Evolutionary conservation across 2,329 filamentous ascomycete species (phyloP), one percentile per base, ranked within the genome.

Genomic region (Rhynchosporium agropyri): DNA sequence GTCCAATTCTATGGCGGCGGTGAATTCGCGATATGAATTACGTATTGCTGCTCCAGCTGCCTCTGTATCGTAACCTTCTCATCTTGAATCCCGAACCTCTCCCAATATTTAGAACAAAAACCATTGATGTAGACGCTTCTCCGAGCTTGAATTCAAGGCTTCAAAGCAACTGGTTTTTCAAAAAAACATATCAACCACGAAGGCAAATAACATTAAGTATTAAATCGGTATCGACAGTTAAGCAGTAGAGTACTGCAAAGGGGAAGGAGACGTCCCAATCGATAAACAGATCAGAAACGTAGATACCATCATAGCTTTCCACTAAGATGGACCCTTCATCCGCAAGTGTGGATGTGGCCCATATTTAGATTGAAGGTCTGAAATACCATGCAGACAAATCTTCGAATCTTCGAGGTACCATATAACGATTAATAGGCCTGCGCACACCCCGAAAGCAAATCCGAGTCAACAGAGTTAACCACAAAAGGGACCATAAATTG

Each of bases 1-100:
- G 38, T 68, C 68, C 9, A 69, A 51, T 48, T 49, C 61, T 36
- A 68, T 58, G 6, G 66, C 68, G 33, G 9, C 46, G 3, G 54
- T 62, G 29, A 64, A 51, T 20, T 56, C 46, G 55, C 45, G 49
- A 55, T 60, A 65, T n/a, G 66, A 65, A 57, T 63, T 60, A 55
- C 56, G 66, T 26, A 65, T 59, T 13, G 65, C 61, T 28, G 58
- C 60, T 12, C 61, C 59, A 63, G 58, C 62, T n/a, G 42, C 60
- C 51, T 45, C 48, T 43, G 64, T 50, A 20, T 26, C 29, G 31
- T 20, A 20, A 20, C 20, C 20, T 60, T 42, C 64, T 69, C 67
- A 69, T 69, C 12, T 46, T 67, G 26, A 42, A 13, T 46, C 20
- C 40, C 33, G 26, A 36, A 45, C 10, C 26, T 9, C 38, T 45